Conservation (phyloP, 2,329 filamentous ascomycete genomes). For the Decorospora gaudefroyi region DNA sequence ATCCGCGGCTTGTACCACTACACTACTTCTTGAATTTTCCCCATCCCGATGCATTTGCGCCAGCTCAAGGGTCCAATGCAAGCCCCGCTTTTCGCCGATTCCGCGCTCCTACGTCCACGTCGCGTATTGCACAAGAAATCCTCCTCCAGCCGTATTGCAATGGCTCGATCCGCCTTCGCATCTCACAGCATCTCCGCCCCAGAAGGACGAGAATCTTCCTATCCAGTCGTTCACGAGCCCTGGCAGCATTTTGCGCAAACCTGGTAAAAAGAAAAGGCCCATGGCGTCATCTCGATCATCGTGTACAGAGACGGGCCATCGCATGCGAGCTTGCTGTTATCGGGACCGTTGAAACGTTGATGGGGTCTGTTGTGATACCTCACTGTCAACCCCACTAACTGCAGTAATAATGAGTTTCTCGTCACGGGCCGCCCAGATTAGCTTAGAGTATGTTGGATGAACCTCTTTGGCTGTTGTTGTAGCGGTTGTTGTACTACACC, state of each 20-base stretch:
- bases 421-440: too few relatives aligned
- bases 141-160: too few relatives aligned
- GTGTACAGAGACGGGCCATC: background rate
- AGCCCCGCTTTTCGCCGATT: background rate
- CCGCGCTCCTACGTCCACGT: constrained; percentile 2
- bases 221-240: background rate
- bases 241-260: too few relatives aligned
- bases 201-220: background rate
- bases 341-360: background rate
- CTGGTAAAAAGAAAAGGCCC: too few relatives aligned
- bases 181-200: constrained; percentile 1
- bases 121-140: too few relatives aligned
- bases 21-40: background rate
- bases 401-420: too few relatives aligned
- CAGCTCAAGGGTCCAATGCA: background rate
- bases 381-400: background rate
- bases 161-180: constrained; percentile 19
- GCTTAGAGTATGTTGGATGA: too few relatives aligned
- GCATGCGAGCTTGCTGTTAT: background rate
- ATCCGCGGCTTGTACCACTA: background rate
- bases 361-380: background rate
- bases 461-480: too few relatives aligned
- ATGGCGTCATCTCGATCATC: constrained; percentile 2
- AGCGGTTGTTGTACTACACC: too few relatives aligned
- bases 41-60: background rate